A percentile compares a stretch with the other conserved stretches of the same genome.
Conservation (phyloP, 2,329 filamentous ascomycete species). For the Xylogone sp. region DNA sequence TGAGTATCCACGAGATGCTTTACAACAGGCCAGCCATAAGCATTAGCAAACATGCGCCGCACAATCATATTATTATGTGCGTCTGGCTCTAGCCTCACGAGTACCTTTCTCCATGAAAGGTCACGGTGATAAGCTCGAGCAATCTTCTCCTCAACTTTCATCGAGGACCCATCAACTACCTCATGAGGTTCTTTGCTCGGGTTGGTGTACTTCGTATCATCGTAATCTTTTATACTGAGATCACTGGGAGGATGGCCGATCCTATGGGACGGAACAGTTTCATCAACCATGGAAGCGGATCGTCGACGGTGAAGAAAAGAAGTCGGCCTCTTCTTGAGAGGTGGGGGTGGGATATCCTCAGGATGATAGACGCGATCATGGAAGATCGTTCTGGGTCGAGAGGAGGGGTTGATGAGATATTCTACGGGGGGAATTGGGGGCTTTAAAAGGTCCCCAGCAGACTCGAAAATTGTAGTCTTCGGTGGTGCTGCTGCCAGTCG, state of each 20-base stretch:
- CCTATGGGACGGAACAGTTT: slow-evolving; percentile 18
- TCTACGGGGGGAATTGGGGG: slow-evolving; percentile 79
- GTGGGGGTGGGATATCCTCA: slow-evolving; percentile 82
- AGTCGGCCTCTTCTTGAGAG: slow-evolving; percentile 51
- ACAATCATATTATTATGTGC: slow-evolving; percentile 99
- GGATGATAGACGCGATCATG: slow-evolving; percentile 96
- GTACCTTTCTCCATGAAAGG: slow-evolving; percentile 91
- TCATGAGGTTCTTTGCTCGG: slow-evolving; percentile 42
- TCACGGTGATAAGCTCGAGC: slow-evolving; percentile 91
- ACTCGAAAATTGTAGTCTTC: slow-evolving; percentile 90
- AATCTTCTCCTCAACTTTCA: slow-evolving; percentile 97
- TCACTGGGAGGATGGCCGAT: slow-evolving; percentile 38
- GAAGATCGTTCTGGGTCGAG: slow-evolving; percentile 85
- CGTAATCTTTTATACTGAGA: slow-evolving; percentile 45
- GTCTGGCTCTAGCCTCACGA: slow-evolving; percentile 92
- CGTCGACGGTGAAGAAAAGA: slow-evolving; percentile 13
- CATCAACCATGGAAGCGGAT: slow-evolving; percentile 7
- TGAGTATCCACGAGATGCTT: slow-evolving; percentile 94
- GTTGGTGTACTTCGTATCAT: slow-evolving; percentile 45
- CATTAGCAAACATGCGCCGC: slow-evolving; percentile 92
- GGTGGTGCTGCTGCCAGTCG: slow-evolving; percentile 65
- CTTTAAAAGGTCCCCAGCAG: slow-evolving; percentile 86
- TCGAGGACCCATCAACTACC: slow-evolving; percentile 57
- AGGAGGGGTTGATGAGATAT: slow-evolving; percentile 79
- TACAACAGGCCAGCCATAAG: slow-evolving; percentile 94